phyloP scores from a whole-genome alignment of 169 alveolate genomes.

The Cryptosporidium meleagridis region DNA sequence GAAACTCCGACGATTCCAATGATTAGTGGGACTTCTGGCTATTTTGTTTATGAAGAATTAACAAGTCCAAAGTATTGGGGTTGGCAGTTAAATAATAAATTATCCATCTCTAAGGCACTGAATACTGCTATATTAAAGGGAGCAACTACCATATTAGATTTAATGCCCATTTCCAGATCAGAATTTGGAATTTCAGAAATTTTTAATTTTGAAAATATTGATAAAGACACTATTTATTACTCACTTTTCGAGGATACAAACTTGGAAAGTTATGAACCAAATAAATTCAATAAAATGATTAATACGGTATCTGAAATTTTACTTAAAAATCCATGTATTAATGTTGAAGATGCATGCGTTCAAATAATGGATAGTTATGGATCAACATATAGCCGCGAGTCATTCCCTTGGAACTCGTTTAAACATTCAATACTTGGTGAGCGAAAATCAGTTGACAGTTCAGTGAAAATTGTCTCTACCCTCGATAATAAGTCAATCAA shows the following conservation, averaged over 20 bases:
- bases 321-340: neutral
- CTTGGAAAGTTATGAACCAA: neutral
- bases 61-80: constrained; percentile 59
- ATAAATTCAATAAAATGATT: neutral
- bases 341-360: neutral
- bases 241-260: constrained; percentile 15
- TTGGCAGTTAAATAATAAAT: constrained; percentile 38
- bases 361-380: neutral
- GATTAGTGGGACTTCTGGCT: constrained; percentile 80
- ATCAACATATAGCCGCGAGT: constrained; percentile 54
- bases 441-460: neutral
- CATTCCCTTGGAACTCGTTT: constrained; percentile 81
- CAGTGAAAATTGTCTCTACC: neutral
- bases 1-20: constrained; percentile 76
- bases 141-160: neutral
- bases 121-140: constrained; percentile 38
- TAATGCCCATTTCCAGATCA: constrained; percentile 37
- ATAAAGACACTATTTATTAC: neutral
- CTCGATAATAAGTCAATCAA: constrained; percentile 68
- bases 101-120: constrained; percentile 2
- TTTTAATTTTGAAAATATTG: neutral
- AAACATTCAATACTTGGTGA: constrained; percentile 80
- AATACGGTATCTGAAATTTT: neutral
- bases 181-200: neutral
- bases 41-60: constrained; percentile 44